phyloP scores from a whole-genome alignment of 2,329 filamentous ascomycete genomes.

The Aschersonia sp. region DNA sequence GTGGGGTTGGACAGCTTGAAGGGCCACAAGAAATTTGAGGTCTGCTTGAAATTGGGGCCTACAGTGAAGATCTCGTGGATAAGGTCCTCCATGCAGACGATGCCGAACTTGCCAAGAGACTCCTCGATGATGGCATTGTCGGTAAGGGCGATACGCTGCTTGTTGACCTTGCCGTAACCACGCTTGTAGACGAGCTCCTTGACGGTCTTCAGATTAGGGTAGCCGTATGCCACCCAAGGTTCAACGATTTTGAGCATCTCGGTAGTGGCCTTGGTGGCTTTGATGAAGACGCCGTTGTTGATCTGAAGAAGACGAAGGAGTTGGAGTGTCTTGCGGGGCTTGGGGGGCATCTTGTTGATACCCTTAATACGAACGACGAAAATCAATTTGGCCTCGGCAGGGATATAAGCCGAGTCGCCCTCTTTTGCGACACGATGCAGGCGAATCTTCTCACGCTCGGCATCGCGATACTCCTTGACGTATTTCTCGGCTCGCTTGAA shows the following conservation, averaged over 20 bases:
- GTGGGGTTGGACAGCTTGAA: conserved; percentile 99
- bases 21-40: conserved; percentile 98
- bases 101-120: conserved; percentile 93
- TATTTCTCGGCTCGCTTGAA: conserved; percentile 99
- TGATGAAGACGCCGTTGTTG: conserved; percentile 99
- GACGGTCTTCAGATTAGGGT: conserved; percentile 98
- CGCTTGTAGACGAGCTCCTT: conserved; percentile 99
- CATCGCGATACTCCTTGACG: conserved; percentile 98
- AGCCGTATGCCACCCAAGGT: conserved; percentile 98
- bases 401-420: conserved; percentile 86
- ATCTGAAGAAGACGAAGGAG: conserved; percentile 99
- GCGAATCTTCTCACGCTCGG: conserved; percentile 96
- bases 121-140: conserved; percentile 98
- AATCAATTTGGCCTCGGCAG: conserved; percentile 89
- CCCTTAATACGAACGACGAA: conserved; percentile 99
- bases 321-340: conserved; percentile 99
- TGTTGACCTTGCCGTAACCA: conserved; percentile 97
- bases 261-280: conserved; percentile 90
- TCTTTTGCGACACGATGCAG: conserved; percentile 80
- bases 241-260: conserved; percentile 98
- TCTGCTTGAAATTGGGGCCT: conserved; percentile 99
- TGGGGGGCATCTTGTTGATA: conserved; percentile 99
- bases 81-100: conserved; percentile 98
- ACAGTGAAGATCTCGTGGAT: conserved; percentile 99
- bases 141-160: conserved; percentile 91